These are phyloP conservation scores for Fusarium sp. DNA, from an alignment of 2,329 filamentous ascomycete genomes.

Conservation along the genomic window DNA sequence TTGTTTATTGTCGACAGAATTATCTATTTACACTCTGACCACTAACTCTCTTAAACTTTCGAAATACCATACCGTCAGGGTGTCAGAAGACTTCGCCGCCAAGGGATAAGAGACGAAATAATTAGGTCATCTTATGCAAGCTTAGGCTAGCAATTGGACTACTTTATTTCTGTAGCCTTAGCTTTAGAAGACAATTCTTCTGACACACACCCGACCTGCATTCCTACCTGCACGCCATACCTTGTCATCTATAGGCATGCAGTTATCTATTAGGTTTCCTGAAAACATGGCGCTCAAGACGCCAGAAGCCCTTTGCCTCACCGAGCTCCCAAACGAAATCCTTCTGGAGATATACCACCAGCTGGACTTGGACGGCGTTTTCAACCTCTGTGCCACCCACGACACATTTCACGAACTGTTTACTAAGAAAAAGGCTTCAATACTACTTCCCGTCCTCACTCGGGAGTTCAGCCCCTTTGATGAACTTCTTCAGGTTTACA, in stretches of 20 bases:
- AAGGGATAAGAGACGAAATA: too few species aligned
- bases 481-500: slow-evolving; percentile 60
- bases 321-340: slow-evolving; percentile 58
- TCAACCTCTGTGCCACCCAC: slow-evolving; percentile 53
- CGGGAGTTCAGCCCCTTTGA: slow-evolving; percentile 58
- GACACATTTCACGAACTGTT: slow-evolving; percentile 56
- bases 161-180: too few species aligned
- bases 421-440: slow-evolving; percentile 52
- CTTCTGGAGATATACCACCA: slow-evolving; percentile 60
- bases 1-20: slow-evolving; percentile 8
- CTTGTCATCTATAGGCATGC: not conserved
- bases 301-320: slow-evolving; percentile 37
- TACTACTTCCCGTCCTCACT: slow-evolving; percentile 57
- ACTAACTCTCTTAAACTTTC: slow-evolving; percentile 1
- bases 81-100: too few species aligned
- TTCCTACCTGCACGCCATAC: not conserved
- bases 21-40: not conserved
- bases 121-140: too few species aligned
- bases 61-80: not conserved
- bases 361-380: slow-evolving; percentile 56
- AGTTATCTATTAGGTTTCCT: not conserved
- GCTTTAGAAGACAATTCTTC: too few species aligned
- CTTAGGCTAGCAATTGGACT: too few species aligned
- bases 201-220: too few species aligned
- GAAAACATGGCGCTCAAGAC: slow-evolving; percentile 33